Percentiles rank a stretch among this genome's conserved stretches.
These are phyloP conservation scores for Maudiozyma saulgeensis DNA, from an alignment of 805 yeast species.

Conservation along the genomic window DNA sequence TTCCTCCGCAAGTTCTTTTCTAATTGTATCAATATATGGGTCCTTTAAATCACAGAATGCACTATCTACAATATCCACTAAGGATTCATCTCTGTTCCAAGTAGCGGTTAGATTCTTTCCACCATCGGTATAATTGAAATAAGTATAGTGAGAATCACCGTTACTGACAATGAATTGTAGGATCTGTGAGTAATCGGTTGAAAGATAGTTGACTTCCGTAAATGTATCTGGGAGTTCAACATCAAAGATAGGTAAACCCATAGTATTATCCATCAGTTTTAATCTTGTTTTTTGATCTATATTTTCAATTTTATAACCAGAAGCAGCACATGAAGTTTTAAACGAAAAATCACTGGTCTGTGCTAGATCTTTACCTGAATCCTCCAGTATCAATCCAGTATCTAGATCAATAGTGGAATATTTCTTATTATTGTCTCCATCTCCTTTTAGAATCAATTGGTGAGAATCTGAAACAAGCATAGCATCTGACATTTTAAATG, in stretches of 20 bases:
- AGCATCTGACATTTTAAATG: slow-evolving; percentile 9
- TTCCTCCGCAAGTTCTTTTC: slow-evolving; percentile 17
- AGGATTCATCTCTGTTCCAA: slow-evolving; percentile 40
- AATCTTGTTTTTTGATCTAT: background rate
- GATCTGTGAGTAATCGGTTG: slow-evolving; percentile 10
- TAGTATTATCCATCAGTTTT: slow-evolving; percentile 13
- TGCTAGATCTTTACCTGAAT: background rate
- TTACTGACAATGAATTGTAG: slow-evolving; percentile 10
- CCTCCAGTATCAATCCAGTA: background rate
- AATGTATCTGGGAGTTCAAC: slow-evolving; percentile 12
- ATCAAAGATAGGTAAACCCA: slow-evolving; percentile 10
- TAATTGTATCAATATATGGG: slow-evolving; percentile 6
- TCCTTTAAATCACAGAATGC: slow-evolving; percentile 17
- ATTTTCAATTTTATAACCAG: slow-evolving; percentile 1
- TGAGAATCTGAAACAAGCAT: slow-evolving; percentile 7
- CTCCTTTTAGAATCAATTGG: slow-evolving; percentile 8
- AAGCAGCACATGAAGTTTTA: slow-evolving; percentile 9
- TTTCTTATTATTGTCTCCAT: background rate
- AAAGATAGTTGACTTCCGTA: slow-evolving; percentile 10
- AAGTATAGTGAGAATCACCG: slow-evolving; percentile 9
- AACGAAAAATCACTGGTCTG: slow-evolving; percentile 2
- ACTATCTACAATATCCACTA: slow-evolving; percentile 31
- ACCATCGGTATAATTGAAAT: slow-evolving; percentile 18
- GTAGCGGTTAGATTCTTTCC: slow-evolving; percentile 3
- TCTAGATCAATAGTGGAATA: slow-evolving; percentile 6